Evolutionary conservation across 495 filamentous ascomycete species (phyloP), one percentile per base, ranked within the genome.

Genomic region (Penicillium antarcticum): DNA sequence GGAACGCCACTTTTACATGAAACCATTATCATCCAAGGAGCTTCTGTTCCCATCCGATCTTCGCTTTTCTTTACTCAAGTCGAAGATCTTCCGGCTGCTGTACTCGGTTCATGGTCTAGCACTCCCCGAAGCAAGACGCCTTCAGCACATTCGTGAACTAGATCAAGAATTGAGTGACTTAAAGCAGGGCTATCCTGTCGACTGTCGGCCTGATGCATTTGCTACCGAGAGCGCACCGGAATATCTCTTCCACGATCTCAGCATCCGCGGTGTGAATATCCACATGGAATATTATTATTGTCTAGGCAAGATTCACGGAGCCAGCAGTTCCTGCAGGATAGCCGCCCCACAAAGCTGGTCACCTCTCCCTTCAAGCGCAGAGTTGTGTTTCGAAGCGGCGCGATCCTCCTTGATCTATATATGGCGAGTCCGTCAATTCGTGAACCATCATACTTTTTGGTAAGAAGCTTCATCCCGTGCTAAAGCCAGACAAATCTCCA

Each of bases 221-320:
- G 61, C 61, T 1, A 61, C 55, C 1, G 47, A 53, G 23, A 39
- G 9, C 9, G 46, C 52, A 12, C 61, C 66, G 1, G 45, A 63
- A n/a, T 62, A 63, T 18, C 23, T 52, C 5, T 57, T 65, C 16
- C 66, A 63, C 17, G 61, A 69, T 47, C 51, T 67, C n/a, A 63
- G 61, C 31, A 41, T 67, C 13, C 59, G 66, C 0, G 66, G 66
- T 4, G 55, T 63, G 4, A 63, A 49, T 24, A 42, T 67, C 3
- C 64, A 66, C 31, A 39, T 68, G 34, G 65, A 70, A 38, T 68
- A 68, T 39, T 68, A 65, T 21, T 58, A 53, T 36, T 61, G 59
- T 24, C 34, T 70, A 1, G 50, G 55, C 3, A 63, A 55, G 31
- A 66, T 70, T 21, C 65, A 68, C 41, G 62, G 57, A 16, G 60